Evolutionary conservation across 2,329 filamentous ascomycete genomes (phyloP).

Genomic region (Acarospora socialis): DNA sequence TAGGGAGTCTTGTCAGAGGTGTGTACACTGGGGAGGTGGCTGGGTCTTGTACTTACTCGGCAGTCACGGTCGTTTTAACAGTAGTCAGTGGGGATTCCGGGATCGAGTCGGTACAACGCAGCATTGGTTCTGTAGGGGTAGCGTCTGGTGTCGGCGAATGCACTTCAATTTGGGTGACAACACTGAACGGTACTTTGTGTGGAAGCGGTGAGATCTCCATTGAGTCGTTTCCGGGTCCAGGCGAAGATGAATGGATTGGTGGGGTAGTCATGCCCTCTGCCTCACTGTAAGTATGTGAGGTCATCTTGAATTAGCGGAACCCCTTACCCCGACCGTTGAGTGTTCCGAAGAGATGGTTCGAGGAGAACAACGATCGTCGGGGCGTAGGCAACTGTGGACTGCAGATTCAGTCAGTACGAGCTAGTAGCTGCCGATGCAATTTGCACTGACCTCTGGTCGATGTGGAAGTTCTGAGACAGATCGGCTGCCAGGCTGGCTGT

Average conservation of each 20-base stretch:
- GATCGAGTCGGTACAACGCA: no score
- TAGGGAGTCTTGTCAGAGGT: constrained; percentile 5
- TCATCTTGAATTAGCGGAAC: constrained; percentile 13
- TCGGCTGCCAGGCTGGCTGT: constrained; percentile 84
- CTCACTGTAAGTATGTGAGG: constrained; percentile 22
- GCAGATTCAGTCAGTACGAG: constrained; percentile 28
- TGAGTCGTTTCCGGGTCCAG: constrained; percentile 53
- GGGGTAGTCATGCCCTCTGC: constrained; percentile 69
- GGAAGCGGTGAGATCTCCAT: constrained; percentile 94
- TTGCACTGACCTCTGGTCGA: constrained; percentile 71
- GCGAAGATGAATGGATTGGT: constrained; percentile 71
- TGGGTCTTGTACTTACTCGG: no score
- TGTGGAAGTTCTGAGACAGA: constrained; percentile 90
- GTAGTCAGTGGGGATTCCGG: constrained; percentile 24
- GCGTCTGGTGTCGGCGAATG: constrained; percentile 56
- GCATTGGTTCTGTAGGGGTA: constrained; percentile 29
- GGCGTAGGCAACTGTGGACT: constrained; percentile 75
- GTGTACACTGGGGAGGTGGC: background rate
- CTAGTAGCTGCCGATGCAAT: constrained; percentile 11
- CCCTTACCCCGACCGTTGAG: constrained; percentile 45
- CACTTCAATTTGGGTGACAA: constrained; percentile 46
- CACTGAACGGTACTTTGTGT: constrained; percentile 61
- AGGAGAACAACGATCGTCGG: constrained; percentile 70
- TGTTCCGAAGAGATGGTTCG: constrained; percentile 49
- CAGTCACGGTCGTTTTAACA: constrained; percentile 3